These are phyloP conservation scores for Helianthus annuus DNA, from an alignment of 129 eudicot species.

Conservation along the genomic window HanXRQr2.0-SUNRISE NC_035447.2:117235477-117235976, in stretches of 20 bases:
- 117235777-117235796: background rate
- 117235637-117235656: too few species aligned
- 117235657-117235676: too few species aligned
- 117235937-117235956: background rate
- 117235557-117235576: too few species aligned
- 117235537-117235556: too few species aligned
- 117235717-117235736: too few species aligned
- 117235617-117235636: too few species aligned
- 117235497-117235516: too few species aligned
- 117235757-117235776: conserved; percentile 19
- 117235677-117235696: background rate
- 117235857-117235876: background rate
- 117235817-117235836: conserved; percentile 1
- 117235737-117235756: conserved; percentile 1
- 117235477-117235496: background rate
- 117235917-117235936: background rate
- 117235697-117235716: background rate
- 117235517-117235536: too few species aligned
- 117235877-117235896: background rate
- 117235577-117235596: too few species aligned
- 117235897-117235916: background rate
- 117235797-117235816: conserved; percentile 9
- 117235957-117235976: background rate
- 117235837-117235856: conserved; percentile 12
- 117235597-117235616: background rate